These are phyloP conservation scores for Euptelea pleiosperma DNA, from an alignment of 164 flowering plant species.

Conservation along the genomic window DNA sequence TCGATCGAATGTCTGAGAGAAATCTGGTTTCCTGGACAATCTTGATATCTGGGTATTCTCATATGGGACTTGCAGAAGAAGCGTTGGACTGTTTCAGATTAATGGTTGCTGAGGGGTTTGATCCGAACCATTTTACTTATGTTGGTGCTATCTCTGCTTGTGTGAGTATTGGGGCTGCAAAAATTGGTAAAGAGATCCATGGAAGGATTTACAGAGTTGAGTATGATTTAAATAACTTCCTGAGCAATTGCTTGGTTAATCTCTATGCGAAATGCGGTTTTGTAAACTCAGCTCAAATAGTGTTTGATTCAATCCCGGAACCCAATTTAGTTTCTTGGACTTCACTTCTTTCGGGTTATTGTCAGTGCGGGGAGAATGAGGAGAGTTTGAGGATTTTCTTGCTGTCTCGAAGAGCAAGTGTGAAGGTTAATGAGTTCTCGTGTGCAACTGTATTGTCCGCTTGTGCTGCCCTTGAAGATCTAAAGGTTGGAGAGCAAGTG, in stretches of 20 bases:
- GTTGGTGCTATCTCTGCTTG: constrained; percentile 12
- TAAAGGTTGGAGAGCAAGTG: constrained; percentile 33
- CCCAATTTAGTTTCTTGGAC: constrained; percentile 35
- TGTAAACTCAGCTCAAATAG: constrained; percentile 21
- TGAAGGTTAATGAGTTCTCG: constrained; percentile 27
- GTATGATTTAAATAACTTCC: constrained; percentile 22
- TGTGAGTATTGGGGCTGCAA: constrained; percentile 12
- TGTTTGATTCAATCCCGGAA: constrained; percentile 32
- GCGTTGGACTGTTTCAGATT: constrained; percentile 11
- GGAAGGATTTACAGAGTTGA: constrained; percentile 31
- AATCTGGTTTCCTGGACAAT: constrained; percentile 21
- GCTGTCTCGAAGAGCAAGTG: constrained; percentile 23
- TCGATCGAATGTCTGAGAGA: constrained; percentile 16
- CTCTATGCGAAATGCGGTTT: constrained; percentile 46
- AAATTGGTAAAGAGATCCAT: constrained; percentile 43
- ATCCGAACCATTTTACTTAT: constrained; percentile 32
- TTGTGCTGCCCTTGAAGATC: constrained; percentile 29
- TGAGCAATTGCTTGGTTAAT: constrained; percentile 37
- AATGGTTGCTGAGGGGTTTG: constrained; percentile 32
- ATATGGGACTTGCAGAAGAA: constrained; percentile 6
- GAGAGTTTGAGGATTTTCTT: constrained; percentile 35
- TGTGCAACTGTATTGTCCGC: constrained; percentile 35
- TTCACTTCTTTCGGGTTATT: constrained; percentile 31
- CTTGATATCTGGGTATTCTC: constrained; percentile 13
- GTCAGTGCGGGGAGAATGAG: constrained; percentile 28